A percentile compares a stretch with the other conserved stretches of the same genome.
phyloP scores from a whole-genome alignment of 1,284 basidiomycete genomes.

The Vanrija humicola region DNA sequence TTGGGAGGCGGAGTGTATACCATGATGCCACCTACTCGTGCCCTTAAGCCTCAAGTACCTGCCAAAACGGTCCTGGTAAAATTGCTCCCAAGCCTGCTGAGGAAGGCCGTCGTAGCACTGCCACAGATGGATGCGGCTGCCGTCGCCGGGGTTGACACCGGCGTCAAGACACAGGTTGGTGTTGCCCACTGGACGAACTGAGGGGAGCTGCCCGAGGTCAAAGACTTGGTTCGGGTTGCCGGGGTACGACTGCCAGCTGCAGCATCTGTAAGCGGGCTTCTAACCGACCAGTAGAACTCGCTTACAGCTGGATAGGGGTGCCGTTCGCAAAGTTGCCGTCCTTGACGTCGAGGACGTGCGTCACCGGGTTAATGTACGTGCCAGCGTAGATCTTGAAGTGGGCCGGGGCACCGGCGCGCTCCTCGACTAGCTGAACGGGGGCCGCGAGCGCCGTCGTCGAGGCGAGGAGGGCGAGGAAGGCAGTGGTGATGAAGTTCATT shows the following conservation, averaged over 20 bases:
- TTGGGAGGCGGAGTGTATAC: background rate
- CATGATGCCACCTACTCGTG: background rate
- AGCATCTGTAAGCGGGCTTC: too few species aligned
- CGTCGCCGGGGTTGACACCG: conserved; percentile 15
- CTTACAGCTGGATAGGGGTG: background rate
- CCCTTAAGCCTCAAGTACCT: conserved; percentile 1
- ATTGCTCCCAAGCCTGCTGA: conserved; percentile 11
- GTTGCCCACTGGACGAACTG: too few species aligned
- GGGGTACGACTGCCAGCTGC: background rate
- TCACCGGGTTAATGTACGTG: background rate
- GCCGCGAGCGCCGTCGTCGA: background rate
- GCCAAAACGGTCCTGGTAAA: background rate
- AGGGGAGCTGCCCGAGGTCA: too few species aligned
- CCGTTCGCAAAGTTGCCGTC: background rate
- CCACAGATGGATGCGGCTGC: conserved; percentile 28
- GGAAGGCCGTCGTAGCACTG: conserved; percentile 8
- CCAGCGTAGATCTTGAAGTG: background rate
- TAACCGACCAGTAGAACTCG: too few species aligned
- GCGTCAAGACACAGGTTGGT: conserved; percentile 25
- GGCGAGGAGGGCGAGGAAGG: background rate
- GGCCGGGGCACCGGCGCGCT: background rate
- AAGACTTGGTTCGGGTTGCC: background rate
- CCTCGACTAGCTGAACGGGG: background rate
- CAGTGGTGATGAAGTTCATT: background rate
- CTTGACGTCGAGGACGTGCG: background rate